phyloP scores from a whole-genome alignment of 2,329 filamentous ascomycete genomes.

The Drechslerella coelobrocha region DNA sequence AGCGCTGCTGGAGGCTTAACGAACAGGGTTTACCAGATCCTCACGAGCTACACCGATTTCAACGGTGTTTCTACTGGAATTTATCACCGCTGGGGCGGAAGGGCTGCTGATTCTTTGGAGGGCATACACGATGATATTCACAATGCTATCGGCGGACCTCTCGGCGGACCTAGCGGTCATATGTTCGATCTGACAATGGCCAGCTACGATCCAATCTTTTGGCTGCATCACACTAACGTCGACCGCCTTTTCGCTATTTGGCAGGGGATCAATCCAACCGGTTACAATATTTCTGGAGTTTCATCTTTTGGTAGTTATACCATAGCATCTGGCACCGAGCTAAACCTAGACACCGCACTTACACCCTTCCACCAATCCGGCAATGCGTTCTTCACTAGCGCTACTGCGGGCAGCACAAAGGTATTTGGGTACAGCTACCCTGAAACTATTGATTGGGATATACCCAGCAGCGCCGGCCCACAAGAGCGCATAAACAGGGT shows the following conservation, averaged over 20 bases:
- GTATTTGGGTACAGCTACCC: conserved; percentile 20
- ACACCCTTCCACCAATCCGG: conserved; percentile 19
- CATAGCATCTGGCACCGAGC: neutral
- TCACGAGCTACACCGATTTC: conserved; percentile 12
- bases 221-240: conserved; percentile 76
- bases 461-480: conserved; percentile 55
- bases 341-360: conserved; percentile 14
- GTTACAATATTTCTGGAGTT: conserved; percentile 1
- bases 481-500: conserved; percentile 60
- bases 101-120: conserved; percentile 67
- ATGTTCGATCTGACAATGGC: conserved; percentile 63
- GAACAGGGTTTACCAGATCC: conserved; percentile 11
- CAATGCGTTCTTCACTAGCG: conserved; percentile 4
- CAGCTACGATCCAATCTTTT: conserved; percentile 80
- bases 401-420: neutral
- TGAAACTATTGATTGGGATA: conserved; percentile 20
- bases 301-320: conserved; percentile 17
- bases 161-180: conserved; percentile 20
- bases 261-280: conserved; percentile 72
- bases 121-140: conserved; percentile 71
- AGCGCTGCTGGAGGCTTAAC: conserved; percentile 1
- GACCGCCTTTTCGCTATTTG: conserved; percentile 79
- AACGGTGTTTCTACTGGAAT: conserved; percentile 8
- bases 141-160: conserved; percentile 40
- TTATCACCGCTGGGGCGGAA: neutral